phyloP scores from a whole-genome alignment of 805 yeast genomes.

The Candida orba region DNA sequence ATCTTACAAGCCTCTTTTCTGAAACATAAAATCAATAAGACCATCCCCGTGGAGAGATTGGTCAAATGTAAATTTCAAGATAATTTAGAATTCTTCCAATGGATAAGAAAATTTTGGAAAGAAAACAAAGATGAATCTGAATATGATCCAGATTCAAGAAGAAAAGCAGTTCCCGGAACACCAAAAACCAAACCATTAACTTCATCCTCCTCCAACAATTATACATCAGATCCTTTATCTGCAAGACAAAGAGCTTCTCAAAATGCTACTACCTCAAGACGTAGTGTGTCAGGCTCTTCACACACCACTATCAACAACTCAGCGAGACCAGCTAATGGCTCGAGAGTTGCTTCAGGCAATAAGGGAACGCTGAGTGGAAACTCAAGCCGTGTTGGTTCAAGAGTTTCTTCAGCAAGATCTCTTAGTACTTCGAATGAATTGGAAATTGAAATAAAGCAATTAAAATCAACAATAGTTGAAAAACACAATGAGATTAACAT shows the following conservation, averaged over 20 bases:
- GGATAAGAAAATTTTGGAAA: slow-evolving; percentile 81
- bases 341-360: slow-evolving; percentile 4
- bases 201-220: slow-evolving; percentile 1
- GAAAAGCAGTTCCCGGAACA: slow-evolving; percentile 27
- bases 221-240: neutral
- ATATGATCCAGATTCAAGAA: slow-evolving; percentile 63
- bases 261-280: slow-evolving; percentile 2
- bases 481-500: slow-evolving; percentile 49
- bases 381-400: slow-evolving; percentile 6
- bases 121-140: slow-evolving; percentile 60
- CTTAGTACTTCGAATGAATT: slow-evolving; percentile 10
- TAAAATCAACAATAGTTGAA: slow-evolving; percentile 32
- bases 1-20: slow-evolving; percentile 76
- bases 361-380: neutral
- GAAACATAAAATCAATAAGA: slow-evolving; percentile 60
- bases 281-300: slow-evolving; percentile 1
- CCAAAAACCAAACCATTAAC: neutral
- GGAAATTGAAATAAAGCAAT: slow-evolving; percentile 41
- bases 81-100: slow-evolving; percentile 88
- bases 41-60: slow-evolving; percentile 73
- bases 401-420: slow-evolving; percentile 13
- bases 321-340: neutral
- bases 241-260: slow-evolving; percentile 3
- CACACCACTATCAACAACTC: neutral
- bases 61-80: slow-evolving; percentile 89